A percentile compares a stretch with the other conserved stretches of the same genome.
Conservation (phyloP, 495 filamentous ascomycete species). For the Tuber magnatum region DNA sequence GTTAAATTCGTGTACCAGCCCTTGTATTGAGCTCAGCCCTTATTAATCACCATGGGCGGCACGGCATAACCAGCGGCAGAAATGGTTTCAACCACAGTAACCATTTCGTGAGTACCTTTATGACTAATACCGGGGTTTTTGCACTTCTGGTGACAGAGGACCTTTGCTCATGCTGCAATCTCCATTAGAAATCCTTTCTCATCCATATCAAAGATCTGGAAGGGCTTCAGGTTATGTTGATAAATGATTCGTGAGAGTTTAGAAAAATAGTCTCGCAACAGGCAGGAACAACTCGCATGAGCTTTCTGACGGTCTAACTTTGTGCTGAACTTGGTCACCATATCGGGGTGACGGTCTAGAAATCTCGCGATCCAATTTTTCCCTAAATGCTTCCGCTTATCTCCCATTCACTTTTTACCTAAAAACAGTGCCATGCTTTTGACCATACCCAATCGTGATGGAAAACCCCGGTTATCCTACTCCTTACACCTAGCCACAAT, state of each 20-base stretch:
- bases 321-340: constrained; percentile 4
- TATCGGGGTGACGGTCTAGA: not conserved
- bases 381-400: not conserved
- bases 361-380: constrained; percentile 10
- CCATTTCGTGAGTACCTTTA: constrained; percentile 12
- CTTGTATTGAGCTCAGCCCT: no score
- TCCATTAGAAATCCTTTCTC: no score
- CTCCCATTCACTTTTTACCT: not conserved
- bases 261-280: constrained; percentile 3
- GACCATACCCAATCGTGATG: constrained; percentile 12
- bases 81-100: constrained; percentile 13
- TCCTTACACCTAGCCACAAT: constrained; percentile 5
- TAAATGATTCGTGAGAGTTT: constrained; percentile 1
- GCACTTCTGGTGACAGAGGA: not conserved
- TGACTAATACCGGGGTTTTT: constrained; percentile 7
- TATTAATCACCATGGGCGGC: constrained; percentile 7
- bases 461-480: constrained; percentile 3
- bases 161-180: no score
- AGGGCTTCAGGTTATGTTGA: no score
- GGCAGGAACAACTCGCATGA: not conserved
- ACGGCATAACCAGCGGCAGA: no score
- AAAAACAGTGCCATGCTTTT: constrained; percentile 8
- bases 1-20: no score
- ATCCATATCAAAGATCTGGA: no score
- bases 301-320: constrained; percentile 10